Evolutionary conservation across 139 green algal species (phyloP).

Genomic region (Eudorina sp.): DNA sequence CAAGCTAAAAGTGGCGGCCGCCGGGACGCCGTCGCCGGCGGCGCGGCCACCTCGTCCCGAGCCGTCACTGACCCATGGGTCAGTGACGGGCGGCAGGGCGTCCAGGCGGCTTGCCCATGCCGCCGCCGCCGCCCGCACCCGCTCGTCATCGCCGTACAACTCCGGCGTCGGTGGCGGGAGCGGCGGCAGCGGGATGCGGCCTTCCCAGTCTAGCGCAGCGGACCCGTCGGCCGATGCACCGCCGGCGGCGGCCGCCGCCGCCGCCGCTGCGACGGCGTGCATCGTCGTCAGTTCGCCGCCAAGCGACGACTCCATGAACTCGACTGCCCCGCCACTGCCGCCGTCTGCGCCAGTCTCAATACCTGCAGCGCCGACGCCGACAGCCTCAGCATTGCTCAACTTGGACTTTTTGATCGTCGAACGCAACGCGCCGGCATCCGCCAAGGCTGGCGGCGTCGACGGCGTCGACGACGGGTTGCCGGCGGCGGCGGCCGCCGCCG

Average conservation of each 20-base stretch:
- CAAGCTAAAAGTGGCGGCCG: background rate
- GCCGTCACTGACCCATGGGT: background rate
- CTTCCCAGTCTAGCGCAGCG: constrained; percentile 12
- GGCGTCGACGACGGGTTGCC: background rate
- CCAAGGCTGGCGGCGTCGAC: background rate
- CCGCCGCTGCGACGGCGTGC: background rate
- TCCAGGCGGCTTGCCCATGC: background rate
- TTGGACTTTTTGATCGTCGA: background rate
- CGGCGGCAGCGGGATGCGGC: constrained; percentile 26
- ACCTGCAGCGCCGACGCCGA: background rate
- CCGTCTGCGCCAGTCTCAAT: no score
- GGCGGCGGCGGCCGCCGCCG: background rate
- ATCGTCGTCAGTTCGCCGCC: background rate
- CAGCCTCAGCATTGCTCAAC: background rate
- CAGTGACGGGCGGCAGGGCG: background rate
- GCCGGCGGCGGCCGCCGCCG: background rate
- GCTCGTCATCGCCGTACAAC: background rate
- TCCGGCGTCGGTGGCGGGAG: background rate
- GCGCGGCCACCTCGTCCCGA: no score
- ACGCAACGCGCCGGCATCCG: background rate
- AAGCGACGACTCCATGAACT: background rate
- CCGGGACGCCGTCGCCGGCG: background rate
- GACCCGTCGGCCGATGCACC: background rate
- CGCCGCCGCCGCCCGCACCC: background rate
- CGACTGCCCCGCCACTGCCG: no score